Evolutionary conservation across 2,329 filamentous ascomycete genomes (phyloP), one percentile per base, ranked within the genome.

Genomic region (Colletotrichum limetticola): DNA sequence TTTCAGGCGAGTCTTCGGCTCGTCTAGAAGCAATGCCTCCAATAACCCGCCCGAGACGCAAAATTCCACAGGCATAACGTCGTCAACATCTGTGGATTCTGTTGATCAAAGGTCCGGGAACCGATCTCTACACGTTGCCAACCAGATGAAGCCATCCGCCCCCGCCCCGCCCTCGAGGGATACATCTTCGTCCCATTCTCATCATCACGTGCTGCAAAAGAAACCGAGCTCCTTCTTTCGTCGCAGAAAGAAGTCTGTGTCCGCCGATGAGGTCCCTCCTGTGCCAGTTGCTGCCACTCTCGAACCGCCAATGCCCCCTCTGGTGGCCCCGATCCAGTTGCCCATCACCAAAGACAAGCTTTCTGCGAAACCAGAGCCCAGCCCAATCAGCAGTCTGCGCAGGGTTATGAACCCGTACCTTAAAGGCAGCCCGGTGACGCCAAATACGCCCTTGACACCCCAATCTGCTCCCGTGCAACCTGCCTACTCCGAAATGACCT

Each of bases 141-240:
- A 82, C 63, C 86, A 87, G 75, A 80, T 85, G 64, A 91, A 89
- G 78, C 55, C 70, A 16, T 77, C 85, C 19, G 78, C 81, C 53
- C 84, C 86, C 52, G 82, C 84, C 26, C 86, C 88, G 46, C 86
- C 88, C 2, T 87, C 87, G 5, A 83, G 88, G 71, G 88, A 90
- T 75, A 77, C 80, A 1, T 79, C 80, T 6, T 82, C 83, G 30
- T 83, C 83, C 26, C 82, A 83, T 66, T 87, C 87, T 42, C 84
- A 86, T 62, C 85, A 84, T 66, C 81, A 86, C 19, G 83, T 85
- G 24, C 85, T 98, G 64, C 93, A 94, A 78, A 98, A 98, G 86
- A 98, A 98, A 82, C 91, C 94, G 4, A 97, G 96, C 1, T 96
- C 95, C 0, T 98, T 99, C 84, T 98, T 98, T 85, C 90, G 97